Evolutionary conservation across 352 stramenopile genomes (phyloP).

Genomic region (Thalassiosira exigua): DNA sequence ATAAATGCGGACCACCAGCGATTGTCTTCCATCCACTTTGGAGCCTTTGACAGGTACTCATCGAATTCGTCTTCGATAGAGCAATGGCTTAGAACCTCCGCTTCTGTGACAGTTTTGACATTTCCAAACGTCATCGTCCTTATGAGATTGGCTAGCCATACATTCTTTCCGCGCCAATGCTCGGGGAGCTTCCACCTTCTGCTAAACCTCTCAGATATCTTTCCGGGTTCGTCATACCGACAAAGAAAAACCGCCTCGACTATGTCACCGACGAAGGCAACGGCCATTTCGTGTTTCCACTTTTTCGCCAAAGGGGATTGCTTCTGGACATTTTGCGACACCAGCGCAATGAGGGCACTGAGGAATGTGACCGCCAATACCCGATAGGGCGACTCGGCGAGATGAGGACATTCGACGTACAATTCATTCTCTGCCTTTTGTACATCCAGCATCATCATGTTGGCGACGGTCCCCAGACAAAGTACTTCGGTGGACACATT

Average conservation of each 20-base stretch:
- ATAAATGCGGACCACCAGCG: background rate
- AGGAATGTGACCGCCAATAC: constrained; percentile 8
- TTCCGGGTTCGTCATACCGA: constrained; percentile 33
- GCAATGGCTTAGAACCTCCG: background rate
- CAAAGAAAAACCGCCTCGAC: constrained; percentile 10
- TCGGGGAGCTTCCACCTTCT: constrained; percentile 8
- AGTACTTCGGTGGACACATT: background rate
- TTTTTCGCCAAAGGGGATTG: background rate
- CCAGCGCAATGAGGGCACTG: background rate
- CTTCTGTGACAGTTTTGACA: background rate
- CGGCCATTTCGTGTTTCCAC: constrained; percentile 2
- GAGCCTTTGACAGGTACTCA: background rate
- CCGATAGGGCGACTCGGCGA: constrained; percentile 9
- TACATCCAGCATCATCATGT: constrained; percentile 5
- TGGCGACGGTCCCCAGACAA: background rate
- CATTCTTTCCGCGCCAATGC: background rate
- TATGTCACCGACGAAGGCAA: constrained; percentile 9
- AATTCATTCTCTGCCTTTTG: constrained; percentile 19
- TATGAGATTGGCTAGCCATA: background rate
- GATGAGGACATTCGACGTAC: constrained; percentile 7
- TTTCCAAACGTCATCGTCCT: background rate
- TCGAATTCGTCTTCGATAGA: background rate
- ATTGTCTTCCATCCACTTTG: constrained; percentile 4
- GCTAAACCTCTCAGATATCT: constrained; percentile 9
- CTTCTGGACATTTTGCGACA: background rate